These are phyloP conservation scores for Nissolia schottii DNA, from an alignment of 306 rosid genomes.

Conservation along the genomic window DNA sequence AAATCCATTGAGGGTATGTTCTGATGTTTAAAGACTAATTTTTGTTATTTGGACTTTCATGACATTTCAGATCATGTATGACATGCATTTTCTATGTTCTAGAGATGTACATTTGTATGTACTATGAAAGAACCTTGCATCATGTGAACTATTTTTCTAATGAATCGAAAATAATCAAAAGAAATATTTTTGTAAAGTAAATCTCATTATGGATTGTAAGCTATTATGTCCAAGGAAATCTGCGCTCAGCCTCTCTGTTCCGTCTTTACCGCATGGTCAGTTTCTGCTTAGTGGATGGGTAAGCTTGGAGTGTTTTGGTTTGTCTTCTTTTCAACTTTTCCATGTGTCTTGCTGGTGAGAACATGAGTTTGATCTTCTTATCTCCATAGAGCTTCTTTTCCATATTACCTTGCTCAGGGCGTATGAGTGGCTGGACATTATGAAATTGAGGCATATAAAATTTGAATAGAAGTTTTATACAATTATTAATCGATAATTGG, in stretches of 20 bases:
- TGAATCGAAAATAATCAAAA: neutral
- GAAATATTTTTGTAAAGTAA: neutral
- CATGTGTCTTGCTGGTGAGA: neutral
- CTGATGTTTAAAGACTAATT: constrained; percentile 1
- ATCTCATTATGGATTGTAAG: neutral
- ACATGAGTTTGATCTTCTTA: neutral
- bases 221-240: neutral
- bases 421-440: neutral
- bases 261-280: neutral
- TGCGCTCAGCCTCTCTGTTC: neutral
- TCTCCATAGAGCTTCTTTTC: neutral
- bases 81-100: neutral
- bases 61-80: neutral
- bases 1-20: constrained; percentile 49
- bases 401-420: neutral
- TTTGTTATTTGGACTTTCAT: neutral
- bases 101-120: neutral
- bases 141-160: neutral
- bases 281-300: neutral
- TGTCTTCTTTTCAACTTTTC: neutral
- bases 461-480: neutral
- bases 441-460: neutral
- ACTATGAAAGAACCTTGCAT: neutral
- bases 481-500: neutral
- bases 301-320: neutral